Percentiles rank a stretch among this genome's conserved stretches.
Conservation (phyloP, 495 filamentous ascomycete species). For the Hyaloscypha bicolor region DNA sequence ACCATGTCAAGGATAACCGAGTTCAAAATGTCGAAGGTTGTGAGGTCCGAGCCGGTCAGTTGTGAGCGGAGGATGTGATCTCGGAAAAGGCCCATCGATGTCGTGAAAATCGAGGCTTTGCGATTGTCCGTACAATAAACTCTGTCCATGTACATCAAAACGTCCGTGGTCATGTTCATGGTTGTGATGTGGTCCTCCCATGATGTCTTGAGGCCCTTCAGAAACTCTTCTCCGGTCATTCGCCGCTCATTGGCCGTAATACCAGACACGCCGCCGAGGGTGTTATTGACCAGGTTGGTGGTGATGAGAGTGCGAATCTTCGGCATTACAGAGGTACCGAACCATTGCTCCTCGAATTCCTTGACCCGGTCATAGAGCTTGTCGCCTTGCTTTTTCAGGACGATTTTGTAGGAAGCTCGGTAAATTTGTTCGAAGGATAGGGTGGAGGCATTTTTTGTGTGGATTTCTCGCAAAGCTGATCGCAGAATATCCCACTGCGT, state of each 20-base stretch:
- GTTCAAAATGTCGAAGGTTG: constrained; percentile 71
- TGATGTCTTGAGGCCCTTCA: constrained; percentile 70
- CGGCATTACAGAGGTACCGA: constrained; percentile 66
- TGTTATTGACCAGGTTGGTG: constrained; percentile 53
- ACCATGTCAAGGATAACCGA: constrained; percentile 88
- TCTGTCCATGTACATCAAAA: constrained; percentile 98
- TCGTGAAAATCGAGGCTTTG: constrained; percentile 77
- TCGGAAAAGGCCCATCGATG: constrained; percentile 84
- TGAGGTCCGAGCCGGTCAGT: constrained; percentile 41
- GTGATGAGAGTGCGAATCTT: constrained; percentile 64
- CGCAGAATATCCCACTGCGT: constrained; percentile 74
- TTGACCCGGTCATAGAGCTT: constrained; percentile 81
- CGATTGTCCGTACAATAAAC: constrained; percentile 71
- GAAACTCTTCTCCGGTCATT: constrained; percentile 79
- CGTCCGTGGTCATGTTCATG: constrained; percentile 97
- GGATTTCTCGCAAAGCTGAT: constrained; percentile 79
- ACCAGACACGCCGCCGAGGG: constrained; percentile 46
- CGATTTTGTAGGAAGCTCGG: constrained; percentile 94
- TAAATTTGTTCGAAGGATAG: constrained; percentile 97
- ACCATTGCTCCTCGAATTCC: constrained; percentile 78
- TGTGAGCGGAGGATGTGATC: constrained; percentile 68
- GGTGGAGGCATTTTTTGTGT: constrained; percentile 85
- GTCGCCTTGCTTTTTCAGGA: constrained; percentile 82
- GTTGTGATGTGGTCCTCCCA: constrained; percentile 90
- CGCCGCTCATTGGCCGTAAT: constrained; percentile 74